Percentiles rank a stretch among this genome's conserved stretches.
phyloP scores from a whole-genome alignment of 768 basidiomycete species.

The Coprinellus aureogranulatus region DNA sequence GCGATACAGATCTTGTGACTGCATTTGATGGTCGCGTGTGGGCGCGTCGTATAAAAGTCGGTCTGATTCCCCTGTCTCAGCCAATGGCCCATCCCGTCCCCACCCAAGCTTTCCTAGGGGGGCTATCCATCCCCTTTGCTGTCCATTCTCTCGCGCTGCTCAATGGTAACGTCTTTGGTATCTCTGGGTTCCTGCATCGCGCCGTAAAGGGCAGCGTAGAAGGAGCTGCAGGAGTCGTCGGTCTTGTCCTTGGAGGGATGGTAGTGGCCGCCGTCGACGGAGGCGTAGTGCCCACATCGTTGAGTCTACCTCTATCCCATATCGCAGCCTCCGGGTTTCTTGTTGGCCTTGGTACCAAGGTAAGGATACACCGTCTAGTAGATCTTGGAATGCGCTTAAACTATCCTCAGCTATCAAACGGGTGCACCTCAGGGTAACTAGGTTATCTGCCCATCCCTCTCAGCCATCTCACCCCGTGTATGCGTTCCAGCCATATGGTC shows the following conservation, averaged over 20 bases:
- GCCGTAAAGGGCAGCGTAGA: conserved; percentile 45
- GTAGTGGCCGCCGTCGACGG: conserved; percentile 39
- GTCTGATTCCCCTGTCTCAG: no score
- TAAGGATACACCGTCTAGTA: conserved; percentile 19
- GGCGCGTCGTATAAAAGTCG: neutral
- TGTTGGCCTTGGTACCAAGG: conserved; percentile 59
- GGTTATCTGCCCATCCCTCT: neutral
- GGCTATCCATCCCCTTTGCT: conserved; percentile 49
- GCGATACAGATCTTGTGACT: neutral
- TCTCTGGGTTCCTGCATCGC: conserved; percentile 60
- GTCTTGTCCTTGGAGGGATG: conserved; percentile 50
- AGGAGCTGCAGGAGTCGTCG: conserved; percentile 38
- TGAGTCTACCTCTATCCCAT: conserved; percentile 24
- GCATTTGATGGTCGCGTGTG: neutral
- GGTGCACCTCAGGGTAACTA: conserved; percentile 64
- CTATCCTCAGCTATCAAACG: conserved; percentile 47
- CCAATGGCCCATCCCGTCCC: conserved; percentile 47
- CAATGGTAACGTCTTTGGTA: conserved; percentile 57
- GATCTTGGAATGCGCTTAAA: neutral
- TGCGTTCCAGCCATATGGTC: conserved; percentile 55
- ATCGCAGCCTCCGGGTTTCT: conserved; percentile 50
- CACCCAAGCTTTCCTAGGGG: conserved; percentile 54
- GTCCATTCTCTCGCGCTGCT: conserved; percentile 51
- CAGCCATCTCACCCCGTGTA: neutral
- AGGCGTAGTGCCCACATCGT: conserved; percentile 24